Evolutionary conservation across 1,139 yeast species (phyloP).

Genomic region (Protomyces lactucae-debilis): DNA sequence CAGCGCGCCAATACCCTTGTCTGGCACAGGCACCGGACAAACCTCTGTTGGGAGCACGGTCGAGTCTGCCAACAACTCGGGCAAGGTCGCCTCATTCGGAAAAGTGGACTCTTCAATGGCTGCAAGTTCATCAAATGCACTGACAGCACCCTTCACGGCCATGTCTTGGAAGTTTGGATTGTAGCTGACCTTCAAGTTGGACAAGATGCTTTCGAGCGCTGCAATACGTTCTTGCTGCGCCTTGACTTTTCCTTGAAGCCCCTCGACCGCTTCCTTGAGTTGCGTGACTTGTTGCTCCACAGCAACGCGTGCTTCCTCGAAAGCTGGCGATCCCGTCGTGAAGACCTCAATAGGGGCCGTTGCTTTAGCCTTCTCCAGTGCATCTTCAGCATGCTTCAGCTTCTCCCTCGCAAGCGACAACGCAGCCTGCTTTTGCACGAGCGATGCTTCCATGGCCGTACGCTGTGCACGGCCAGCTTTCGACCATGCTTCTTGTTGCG

Average conservation of each 20-base stretch:
- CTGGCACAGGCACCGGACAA: background rate
- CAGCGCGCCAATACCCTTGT: background rate
- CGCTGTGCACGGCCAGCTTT: slow-evolving; percentile 18
- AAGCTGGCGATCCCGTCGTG: background rate
- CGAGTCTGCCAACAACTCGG: background rate
- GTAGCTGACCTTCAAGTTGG: slow-evolving; percentile 52
- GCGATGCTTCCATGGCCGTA: slow-evolving; percentile 14
- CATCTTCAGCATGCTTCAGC: slow-evolving; percentile 7
- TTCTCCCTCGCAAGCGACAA: slow-evolving; percentile 2
- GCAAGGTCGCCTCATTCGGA: background rate
- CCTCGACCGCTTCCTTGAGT: slow-evolving; percentile 31
- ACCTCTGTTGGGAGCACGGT: background rate
- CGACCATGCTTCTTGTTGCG: slow-evolving; percentile 4
- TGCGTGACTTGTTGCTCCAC: slow-evolving; percentile 12
- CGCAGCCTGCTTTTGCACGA: slow-evolving; percentile 11
- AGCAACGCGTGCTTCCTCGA: slow-evolving; percentile 28
- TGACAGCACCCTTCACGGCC: slow-evolving; percentile 72
- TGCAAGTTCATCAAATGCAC: slow-evolving; percentile 46
- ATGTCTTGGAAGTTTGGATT: slow-evolving; percentile 89
- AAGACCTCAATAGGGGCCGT: background rate
- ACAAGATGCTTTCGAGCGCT: slow-evolving; percentile 41
- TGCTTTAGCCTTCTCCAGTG: background rate
- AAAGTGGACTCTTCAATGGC: background rate
- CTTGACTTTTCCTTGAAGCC: slow-evolving; percentile 37
- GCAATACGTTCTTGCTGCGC: slow-evolving; percentile 35